These are phyloP conservation scores for Phaeosphaeria sp. DNA, from an alignment of 2,329 filamentous ascomycete species.

Conservation along the genomic window DNA sequence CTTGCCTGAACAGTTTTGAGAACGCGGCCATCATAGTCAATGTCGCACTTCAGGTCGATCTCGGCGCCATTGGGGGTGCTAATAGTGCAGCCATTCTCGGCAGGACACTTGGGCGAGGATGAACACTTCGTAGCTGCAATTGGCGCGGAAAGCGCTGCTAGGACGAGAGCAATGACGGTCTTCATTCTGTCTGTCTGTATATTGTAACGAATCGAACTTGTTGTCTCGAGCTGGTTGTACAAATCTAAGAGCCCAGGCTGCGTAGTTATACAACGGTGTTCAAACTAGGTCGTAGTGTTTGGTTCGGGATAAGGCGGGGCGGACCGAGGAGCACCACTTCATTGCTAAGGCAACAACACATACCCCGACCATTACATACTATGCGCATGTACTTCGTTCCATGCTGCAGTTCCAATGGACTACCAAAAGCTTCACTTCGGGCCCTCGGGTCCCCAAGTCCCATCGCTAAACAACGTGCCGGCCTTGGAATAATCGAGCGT, in stretches of 20 bases:
- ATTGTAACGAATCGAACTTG: not conserved
- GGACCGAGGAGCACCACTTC: not conserved
- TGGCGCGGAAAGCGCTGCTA: not conserved
- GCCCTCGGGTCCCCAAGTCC: constrained; percentile 37
- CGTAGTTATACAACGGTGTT: not conserved
- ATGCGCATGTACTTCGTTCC: not conserved
- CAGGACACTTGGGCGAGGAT: constrained; percentile 14
- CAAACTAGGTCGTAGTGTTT: not conserved
- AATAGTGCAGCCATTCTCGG: constrained; percentile 12
- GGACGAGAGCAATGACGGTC: not conserved
- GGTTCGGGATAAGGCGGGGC: not conserved
- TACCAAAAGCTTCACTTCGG: not conserved
- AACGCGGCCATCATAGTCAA: constrained; percentile 13
- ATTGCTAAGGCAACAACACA: not conserved
- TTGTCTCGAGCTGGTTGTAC: not conserved
- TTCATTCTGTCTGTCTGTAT: not conserved
- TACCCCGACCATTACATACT: not conserved
- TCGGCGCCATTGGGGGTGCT: constrained; percentile 12
- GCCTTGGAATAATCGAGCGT: constrained; percentile 43
- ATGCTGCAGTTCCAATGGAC: not conserved
- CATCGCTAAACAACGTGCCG: constrained; percentile 34
- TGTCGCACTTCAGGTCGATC: constrained; percentile 15
- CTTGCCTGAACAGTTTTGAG: constrained; percentile 7
- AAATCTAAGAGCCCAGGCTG: not conserved
- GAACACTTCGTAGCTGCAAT: not conserved